These are phyloP conservation scores for Entomortierella beljakovae DNA, from an alignment of 192 early-diverging fungal species.

Conservation along the genomic window DNA sequence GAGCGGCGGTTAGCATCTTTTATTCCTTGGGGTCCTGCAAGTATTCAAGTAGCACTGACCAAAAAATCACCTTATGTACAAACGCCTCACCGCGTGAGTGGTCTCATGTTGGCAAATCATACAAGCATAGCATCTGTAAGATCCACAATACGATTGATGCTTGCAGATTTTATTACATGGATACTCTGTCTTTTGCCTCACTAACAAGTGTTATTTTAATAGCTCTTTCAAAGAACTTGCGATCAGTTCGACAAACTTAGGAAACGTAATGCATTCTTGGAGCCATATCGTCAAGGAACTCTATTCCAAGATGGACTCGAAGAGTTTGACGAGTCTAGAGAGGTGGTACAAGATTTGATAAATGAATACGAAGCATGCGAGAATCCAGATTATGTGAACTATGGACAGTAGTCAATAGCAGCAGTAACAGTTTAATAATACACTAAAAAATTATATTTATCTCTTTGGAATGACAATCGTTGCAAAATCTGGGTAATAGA, in stretches of 20 bases:
- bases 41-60: constrained; percentile 97
- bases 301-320: constrained; percentile 85
- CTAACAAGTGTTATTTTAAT: background rate
- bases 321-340: constrained; percentile 92
- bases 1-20: constrained; percentile 95
- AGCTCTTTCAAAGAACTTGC: constrained; percentile 92
- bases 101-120: constrained; percentile 98
- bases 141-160: background rate
- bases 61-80: constrained; percentile 94
- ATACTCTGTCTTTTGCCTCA: background rate
- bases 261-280: constrained; percentile 96
- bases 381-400: constrained; percentile 85
- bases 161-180: background rate
- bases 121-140: constrained; percentile 71
- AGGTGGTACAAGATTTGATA: constrained; percentile 92
- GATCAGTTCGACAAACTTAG: constrained; percentile 94
- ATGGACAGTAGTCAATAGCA: constrained; percentile 39
- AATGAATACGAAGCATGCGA: constrained; percentile 97
- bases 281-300: constrained; percentile 88
- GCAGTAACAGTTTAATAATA: background rate
- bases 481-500: too few species aligned
- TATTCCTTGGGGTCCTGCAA: constrained; percentile 99
- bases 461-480: background rate
- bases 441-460: background rate
- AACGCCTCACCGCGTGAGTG: constrained; percentile 93